Evolutionary conservation across 2,329 filamentous ascomycete species (phyloP).

Genomic region (Sphaerulina musiva): DNA sequence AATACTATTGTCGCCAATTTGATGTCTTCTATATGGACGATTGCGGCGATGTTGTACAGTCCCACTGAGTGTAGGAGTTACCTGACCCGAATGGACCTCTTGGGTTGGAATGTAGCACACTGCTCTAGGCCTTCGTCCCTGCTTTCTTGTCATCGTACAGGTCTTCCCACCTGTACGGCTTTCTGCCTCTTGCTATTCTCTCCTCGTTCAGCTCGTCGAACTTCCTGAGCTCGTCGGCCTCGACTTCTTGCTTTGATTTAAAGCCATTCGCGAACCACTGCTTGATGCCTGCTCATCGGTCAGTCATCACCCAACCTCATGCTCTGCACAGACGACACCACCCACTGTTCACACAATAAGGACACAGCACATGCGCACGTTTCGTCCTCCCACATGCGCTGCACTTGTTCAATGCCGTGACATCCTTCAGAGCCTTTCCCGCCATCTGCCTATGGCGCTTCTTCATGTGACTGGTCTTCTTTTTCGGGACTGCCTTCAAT

Average conservation of each 20-base stretch:
- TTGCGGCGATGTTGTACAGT: constrained; percentile 5
- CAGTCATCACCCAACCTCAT: neutral
- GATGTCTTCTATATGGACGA: constrained; percentile 2
- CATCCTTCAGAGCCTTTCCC: constrained; percentile 88
- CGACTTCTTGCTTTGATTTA: constrained; percentile 26
- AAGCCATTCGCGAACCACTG: constrained; percentile 34
- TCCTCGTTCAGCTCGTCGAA: constrained; percentile 26
- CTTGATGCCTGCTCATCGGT: constrained; percentile 27
- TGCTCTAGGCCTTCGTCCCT: constrained; percentile 10
- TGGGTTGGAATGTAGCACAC: neutral
- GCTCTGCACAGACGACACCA: constrained; percentile 9
- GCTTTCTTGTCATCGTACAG: constrained; percentile 22
- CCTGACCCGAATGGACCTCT: neutral
- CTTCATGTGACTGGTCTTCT: constrained; percentile 96
- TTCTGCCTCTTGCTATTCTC: constrained; percentile 21
- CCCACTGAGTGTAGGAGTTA: neutral
- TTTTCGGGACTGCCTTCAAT: constrained; percentile 89
- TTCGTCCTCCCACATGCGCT: constrained; percentile 83
- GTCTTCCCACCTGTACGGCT: constrained; percentile 21
- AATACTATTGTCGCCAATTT: neutral
- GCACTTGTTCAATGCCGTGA: constrained; percentile 79
- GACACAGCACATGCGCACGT: constrained; percentile 80
- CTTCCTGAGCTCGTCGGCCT: constrained; percentile 18
- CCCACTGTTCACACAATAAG: constrained; percentile 77
- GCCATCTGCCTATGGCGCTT: constrained; percentile 90